Percentiles rank a stretch among this genome's conserved stretches.
These are phyloP conservation scores for Lactifluus subvellereus DNA, from an alignment of 768 basidiomycete genomes.

Conservation along the genomic window DNA sequence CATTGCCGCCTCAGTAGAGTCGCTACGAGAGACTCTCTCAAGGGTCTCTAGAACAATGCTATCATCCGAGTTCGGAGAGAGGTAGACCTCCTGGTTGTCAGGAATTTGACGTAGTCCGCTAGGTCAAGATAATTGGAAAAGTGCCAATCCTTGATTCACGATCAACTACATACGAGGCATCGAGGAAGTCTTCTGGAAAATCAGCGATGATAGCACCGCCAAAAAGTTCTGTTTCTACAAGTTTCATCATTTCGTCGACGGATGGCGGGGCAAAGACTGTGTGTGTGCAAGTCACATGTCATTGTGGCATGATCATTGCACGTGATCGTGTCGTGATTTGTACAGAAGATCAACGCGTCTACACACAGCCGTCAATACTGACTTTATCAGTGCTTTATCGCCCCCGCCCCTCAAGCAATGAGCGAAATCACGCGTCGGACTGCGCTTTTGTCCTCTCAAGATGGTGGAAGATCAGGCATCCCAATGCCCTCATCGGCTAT, in stretches of 20 bases:
- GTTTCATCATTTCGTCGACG: neutral
- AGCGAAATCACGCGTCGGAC: constrained; percentile 7
- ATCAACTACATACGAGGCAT: constrained; percentile 67
- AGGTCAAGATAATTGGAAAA: constrained; percentile 13
- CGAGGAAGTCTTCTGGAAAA: constrained; percentile 55
- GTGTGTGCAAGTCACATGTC: neutral
- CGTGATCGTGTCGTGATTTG: constrained; percentile 11
- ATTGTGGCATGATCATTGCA: neutral
- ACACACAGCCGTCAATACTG: neutral
- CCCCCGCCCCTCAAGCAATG: neutral
- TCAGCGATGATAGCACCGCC: constrained; percentile 75
- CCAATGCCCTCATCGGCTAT: constrained; percentile 59
- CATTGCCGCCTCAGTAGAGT: constrained; percentile 63
- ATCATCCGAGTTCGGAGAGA: constrained; percentile 59
- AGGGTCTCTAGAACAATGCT: constrained; percentile 85
- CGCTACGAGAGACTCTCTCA: constrained; percentile 55
- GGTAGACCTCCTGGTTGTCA: constrained; percentile 90
- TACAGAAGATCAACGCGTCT: constrained; percentile 7
- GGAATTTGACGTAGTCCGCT: constrained; percentile 80
- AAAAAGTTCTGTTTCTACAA: constrained; percentile 53
- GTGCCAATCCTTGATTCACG: neutral
- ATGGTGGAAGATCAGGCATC: constrained; percentile 54
- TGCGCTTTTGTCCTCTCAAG: constrained; percentile 2
- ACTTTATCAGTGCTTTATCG: neutral
- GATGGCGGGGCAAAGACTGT: neutral